These are phyloP conservation scores for Perilla frutescens DNA, from an alignment of 257 asterid species.

Conservation along the genomic window DNA sequence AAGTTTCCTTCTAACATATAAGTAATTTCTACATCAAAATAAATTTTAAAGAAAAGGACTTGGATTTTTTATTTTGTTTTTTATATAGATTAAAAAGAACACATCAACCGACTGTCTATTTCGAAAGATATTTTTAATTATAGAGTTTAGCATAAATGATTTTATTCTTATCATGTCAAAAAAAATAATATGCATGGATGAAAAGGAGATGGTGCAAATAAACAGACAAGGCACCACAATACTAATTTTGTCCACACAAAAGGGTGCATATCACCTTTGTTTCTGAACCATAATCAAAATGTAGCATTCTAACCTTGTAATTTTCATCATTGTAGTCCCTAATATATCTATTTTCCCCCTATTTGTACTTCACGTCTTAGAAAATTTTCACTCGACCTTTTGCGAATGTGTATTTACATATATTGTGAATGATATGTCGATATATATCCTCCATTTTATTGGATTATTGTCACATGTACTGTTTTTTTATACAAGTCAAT, in stretches of 20 bases:
- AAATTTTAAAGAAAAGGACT: neutral
- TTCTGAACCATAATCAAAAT: constrained; percentile 33
- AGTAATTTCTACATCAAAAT: neutral
- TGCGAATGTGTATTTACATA: too few relatives aligned
- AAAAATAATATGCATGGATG: constrained; percentile 27
- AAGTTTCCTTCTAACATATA: too few relatives aligned
- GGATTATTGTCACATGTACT: too few relatives aligned
- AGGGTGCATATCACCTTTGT: constrained; percentile 51
- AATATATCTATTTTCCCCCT: neutral
- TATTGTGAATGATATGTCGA: too few relatives aligned
- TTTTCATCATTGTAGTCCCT: constrained; percentile 34
- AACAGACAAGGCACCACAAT: constrained; percentile 44
- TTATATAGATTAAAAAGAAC: too few relatives aligned
- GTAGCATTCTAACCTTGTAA: constrained; percentile 33
- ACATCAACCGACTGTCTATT: neutral
- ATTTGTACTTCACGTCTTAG: too few relatives aligned
- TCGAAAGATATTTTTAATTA: constrained; percentile 33
- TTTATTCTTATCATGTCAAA: constrained; percentile 50
- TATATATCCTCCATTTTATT: too few relatives aligned
- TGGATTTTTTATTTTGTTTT: neutral
- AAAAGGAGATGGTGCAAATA: constrained; percentile 36
- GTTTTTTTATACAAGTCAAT: too few relatives aligned
- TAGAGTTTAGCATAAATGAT: constrained; percentile 25
- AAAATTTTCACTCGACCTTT: too few relatives aligned
- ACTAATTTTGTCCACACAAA: constrained; percentile 44